Percentiles rank a stretch among this genome's conserved stretches.
phyloP scores from a whole-genome alignment of 2,329 filamentous ascomycete genomes.

The Penicillium sp. region DNA sequence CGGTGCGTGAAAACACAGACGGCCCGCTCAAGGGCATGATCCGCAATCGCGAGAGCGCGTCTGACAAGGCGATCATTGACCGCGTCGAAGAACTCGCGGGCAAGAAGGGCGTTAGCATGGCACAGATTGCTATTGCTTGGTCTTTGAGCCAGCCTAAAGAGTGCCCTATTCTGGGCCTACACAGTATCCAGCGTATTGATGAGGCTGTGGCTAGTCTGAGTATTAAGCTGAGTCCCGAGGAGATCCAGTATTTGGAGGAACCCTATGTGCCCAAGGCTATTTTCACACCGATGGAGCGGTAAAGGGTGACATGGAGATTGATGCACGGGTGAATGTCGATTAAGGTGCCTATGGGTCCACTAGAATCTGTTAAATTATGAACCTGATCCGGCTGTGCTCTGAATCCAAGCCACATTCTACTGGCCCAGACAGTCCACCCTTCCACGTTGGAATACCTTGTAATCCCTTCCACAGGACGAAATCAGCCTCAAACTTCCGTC shows the following conservation, averaged over 20 bases:
- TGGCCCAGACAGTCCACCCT: too few relatives aligned
- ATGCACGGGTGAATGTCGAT: neutral
- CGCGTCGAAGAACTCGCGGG: slow-evolving; percentile 59
- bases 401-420: too few relatives aligned
- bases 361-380: too few relatives aligned
- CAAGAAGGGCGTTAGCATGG: slow-evolving; percentile 60
- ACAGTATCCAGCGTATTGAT: slow-evolving; percentile 58
- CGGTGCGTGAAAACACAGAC: slow-evolving; percentile 46
- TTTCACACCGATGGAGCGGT: slow-evolving; percentile 25
- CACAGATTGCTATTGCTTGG: slow-evolving; percentile 65
- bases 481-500: too few relatives aligned
- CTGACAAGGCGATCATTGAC: slow-evolving; percentile 53
- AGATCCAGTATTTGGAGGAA: slow-evolving; percentile 62
- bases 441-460: too few relatives aligned
- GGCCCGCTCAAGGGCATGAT: slow-evolving; percentile 43
- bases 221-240: slow-evolving; percentile 55
- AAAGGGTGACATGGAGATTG: slow-evolving; percentile 1
- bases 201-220: slow-evolving; percentile 54
- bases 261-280: slow-evolving; percentile 55
- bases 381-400: too few relatives aligned
- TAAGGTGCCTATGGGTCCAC: neutral
- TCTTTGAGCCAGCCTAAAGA: slow-evolving; percentile 52
- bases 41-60: slow-evolving; percentile 43
- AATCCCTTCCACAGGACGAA: too few relatives aligned
- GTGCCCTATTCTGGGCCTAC: slow-evolving; percentile 62